These are phyloP conservation scores for Extremus antarcticus DNA, from an alignment of 495 filamentous ascomycete species.

Conservation along the genomic window DNA sequence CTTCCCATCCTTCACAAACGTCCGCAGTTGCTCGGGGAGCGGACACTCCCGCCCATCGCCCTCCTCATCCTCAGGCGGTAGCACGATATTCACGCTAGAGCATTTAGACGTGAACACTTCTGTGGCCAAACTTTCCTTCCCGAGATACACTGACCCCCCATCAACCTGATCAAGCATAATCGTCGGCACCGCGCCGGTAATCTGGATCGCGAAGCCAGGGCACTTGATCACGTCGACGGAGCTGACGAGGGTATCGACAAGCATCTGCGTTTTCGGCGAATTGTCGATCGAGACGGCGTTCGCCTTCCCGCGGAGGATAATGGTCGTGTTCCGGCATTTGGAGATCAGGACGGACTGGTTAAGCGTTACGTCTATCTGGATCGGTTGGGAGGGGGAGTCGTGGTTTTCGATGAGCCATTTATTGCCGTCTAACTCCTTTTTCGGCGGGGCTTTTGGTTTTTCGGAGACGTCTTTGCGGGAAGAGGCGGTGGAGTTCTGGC, in stretches of 20 bases:
- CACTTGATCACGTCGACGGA: constrained; percentile 90
- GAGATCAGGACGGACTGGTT: constrained; percentile 86
- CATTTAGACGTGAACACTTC: constrained; percentile 86
- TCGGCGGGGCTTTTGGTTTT: constrained; percentile 54
- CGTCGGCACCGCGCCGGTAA: constrained; percentile 72
- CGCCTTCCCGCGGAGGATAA: constrained; percentile 81
- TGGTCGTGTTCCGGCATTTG: constrained; percentile 78
- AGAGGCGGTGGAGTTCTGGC: constrained; percentile 64
- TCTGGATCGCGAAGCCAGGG: constrained; percentile 69
- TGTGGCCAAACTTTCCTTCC: constrained; percentile 60
- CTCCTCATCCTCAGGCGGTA: constrained; percentile 56
- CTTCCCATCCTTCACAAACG: constrained; percentile 61
- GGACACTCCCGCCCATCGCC: constrained; percentile 76
- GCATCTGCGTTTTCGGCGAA: constrained; percentile 67
- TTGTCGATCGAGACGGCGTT: constrained; percentile 94
- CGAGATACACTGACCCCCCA: constrained; percentile 74
- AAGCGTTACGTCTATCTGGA: constrained; percentile 68
- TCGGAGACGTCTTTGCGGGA: constrained; percentile 61
- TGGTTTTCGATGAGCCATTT: constrained; percentile 97
- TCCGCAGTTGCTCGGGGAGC: constrained; percentile 82
- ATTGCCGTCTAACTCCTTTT: constrained; percentile 85
- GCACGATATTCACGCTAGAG: constrained; percentile 70
- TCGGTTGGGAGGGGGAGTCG: constrained; percentile 53
- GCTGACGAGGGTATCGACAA: constrained; percentile 82
- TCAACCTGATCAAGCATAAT: constrained; percentile 88